Evolutionary conservation across 2,329 filamentous ascomycete genomes (phyloP).

Genomic region (Pseudogymnoascus sp.): DNA sequence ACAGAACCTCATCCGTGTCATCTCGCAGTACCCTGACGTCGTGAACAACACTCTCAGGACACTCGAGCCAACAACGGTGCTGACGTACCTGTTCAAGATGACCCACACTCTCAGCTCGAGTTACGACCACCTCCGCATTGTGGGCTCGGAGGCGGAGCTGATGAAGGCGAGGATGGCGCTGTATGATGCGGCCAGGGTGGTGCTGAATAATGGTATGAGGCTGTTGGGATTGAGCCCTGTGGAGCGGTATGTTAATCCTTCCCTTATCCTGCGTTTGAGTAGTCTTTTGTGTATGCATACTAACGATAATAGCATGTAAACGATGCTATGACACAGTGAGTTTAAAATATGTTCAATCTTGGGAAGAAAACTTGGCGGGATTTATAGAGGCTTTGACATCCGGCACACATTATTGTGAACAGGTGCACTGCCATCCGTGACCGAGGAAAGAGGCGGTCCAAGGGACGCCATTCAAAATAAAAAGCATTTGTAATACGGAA

Average conservation of each 20-base stretch:
- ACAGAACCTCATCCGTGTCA: slow-evolving; percentile 61
- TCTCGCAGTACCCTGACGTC: slow-evolving; percentile 81
- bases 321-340: background rate
- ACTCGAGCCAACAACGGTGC: slow-evolving; percentile 61
- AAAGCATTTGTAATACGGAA: slow-evolving; percentile 2
- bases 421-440: background rate
- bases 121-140: slow-evolving; percentile 74
- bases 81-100: slow-evolving; percentile 76
- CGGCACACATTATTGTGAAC: background rate
- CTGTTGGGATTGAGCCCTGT: slow-evolving; percentile 72
- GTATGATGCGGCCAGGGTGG: slow-evolving; percentile 67
- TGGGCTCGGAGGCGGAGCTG: slow-evolving; percentile 67
- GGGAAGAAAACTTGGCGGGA: background rate
- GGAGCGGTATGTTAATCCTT: slow-evolving; percentile 39
- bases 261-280: too few species aligned
- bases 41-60: slow-evolving; percentile 79
- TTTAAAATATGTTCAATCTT: background rate
- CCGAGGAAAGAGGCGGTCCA: background rate
- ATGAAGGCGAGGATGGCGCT: slow-evolving; percentile 67
- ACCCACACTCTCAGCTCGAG: slow-evolving; percentile 70
- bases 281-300: background rate
- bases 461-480: background rate
- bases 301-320: background rate
- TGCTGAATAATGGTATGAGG: slow-evolving; percentile 76
- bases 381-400: background rate